Evolutionary conservation across 2,329 filamentous ascomycete genomes (phyloP).

Genomic region (Pseudocercospora ulei): DNA sequence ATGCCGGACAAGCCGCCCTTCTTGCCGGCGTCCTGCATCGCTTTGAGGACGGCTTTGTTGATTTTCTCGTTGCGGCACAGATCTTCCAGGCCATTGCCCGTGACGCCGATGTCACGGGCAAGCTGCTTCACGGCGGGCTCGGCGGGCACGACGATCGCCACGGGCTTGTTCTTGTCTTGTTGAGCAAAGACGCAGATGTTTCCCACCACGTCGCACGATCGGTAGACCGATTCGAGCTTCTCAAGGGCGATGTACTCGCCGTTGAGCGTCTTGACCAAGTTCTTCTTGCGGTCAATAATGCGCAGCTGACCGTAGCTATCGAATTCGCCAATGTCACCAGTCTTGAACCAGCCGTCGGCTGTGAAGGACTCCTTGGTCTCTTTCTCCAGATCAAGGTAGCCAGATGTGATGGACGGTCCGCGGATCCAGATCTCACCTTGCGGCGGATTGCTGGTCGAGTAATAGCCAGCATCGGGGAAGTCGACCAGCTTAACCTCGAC

Average conservation of each 20-base stretch:
- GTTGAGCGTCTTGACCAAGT: constrained; percentile 87
- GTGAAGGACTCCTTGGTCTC: constrained; percentile 71
- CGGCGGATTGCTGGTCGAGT: constrained; percentile 60
- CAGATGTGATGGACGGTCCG: constrained; percentile 61
- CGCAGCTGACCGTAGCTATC: constrained; percentile 67
- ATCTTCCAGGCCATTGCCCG: constrained; percentile 53
- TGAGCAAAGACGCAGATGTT: constrained; percentile 86
- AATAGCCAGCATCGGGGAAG: constrained; percentile 79
- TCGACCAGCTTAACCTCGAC: constrained; percentile 89
- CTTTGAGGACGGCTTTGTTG: constrained; percentile 55
- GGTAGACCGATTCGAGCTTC: constrained; percentile 86
- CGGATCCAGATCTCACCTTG: constrained; percentile 91
- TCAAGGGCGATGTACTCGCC: constrained; percentile 96
- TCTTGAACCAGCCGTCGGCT: constrained; percentile 90
- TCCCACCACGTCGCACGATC: constrained; percentile 63
- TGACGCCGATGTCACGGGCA: constrained; percentile 50
- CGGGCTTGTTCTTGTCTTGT: constrained; percentile 60
- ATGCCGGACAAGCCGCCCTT: constrained; percentile 58
- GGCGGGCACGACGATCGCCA: constrained; percentile 65
- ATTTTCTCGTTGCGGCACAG: constrained; percentile 61
- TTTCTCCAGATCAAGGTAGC: constrained; percentile 76
- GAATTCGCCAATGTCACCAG: constrained; percentile 89
- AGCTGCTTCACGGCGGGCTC: constrained; percentile 50
- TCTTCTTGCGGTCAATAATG: constrained; percentile 96
- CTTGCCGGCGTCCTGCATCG: constrained; percentile 56